Percentiles rank a stretch among this genome's conserved stretches.
Evolutionary conservation across 768 basidiomycete genomes (phyloP).

Genomic region (Suillus subaureus): DNA sequence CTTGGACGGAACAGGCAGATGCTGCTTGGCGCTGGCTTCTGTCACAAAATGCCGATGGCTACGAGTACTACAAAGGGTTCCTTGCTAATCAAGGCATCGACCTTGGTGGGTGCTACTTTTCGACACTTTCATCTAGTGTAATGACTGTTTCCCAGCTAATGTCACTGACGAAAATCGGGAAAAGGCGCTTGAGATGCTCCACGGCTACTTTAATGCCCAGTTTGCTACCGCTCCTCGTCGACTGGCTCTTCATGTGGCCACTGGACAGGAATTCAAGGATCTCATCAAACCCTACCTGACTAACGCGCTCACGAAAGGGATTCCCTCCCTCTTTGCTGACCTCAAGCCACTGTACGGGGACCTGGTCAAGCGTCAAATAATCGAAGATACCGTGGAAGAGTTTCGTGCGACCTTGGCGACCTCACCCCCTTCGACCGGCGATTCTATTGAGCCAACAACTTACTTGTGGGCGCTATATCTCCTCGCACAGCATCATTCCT

Average conservation of each 20-base stretch:
- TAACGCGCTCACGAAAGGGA: slow-evolving; percentile 74
- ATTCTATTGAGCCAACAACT: slow-evolving; percentile 60
- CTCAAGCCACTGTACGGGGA: slow-evolving; percentile 82
- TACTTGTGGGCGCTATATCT: slow-evolving; percentile 97
- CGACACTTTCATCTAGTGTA: not conserved
- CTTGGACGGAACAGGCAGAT: slow-evolving; percentile 67
- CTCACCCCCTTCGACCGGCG: slow-evolving; percentile 19
- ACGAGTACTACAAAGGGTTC: slow-evolving; percentile 78
- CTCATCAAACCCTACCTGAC: slow-evolving; percentile 69
- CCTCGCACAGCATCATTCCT: slow-evolving; percentile 87
- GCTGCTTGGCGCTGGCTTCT: slow-evolving; percentile 81
- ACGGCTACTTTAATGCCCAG: slow-evolving; percentile 66
- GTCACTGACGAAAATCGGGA: slow-evolving; percentile 51
- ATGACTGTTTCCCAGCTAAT: slow-evolving; percentile 33
- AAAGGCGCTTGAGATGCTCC: slow-evolving; percentile 58
- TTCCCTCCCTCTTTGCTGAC: slow-evolving; percentile 93
- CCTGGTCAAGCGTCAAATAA: slow-evolving; percentile 58
- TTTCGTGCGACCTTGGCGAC: slow-evolving; percentile 39
- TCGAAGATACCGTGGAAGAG: slow-evolving; percentile 71
- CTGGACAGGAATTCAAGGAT: slow-evolving; percentile 69
- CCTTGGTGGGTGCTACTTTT: slow-evolving; percentile 46
- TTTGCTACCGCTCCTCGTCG: slow-evolving; percentile 71
- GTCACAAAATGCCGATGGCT: slow-evolving; percentile 82
- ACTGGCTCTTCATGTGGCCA: slow-evolving; percentile 69
- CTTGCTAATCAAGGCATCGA: slow-evolving; percentile 66